Conservation (phyloP, 345 rosid species). For the Boechera divaricarpa region DNA sequence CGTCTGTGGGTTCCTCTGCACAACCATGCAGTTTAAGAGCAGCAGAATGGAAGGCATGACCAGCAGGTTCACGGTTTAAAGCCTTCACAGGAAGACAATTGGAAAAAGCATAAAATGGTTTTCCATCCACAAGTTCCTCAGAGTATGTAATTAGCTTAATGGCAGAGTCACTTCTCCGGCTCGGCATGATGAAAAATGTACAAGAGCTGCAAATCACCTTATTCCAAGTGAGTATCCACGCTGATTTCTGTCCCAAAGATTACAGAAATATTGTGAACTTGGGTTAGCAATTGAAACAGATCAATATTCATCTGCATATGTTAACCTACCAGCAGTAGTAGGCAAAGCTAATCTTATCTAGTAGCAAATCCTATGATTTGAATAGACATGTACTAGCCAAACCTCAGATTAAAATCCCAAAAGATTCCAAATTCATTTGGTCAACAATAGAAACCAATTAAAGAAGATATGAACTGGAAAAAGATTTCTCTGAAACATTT, state of each 20-base stretch:
- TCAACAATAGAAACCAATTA: conserved; percentile 6
- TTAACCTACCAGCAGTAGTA: neutral
- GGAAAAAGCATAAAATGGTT: conserved; percentile 71
- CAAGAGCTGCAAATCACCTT: conserved; percentile 22
- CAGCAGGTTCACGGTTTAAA: conserved; percentile 84
- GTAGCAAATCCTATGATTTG: neutral
- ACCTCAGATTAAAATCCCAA: conserved; percentile 4
- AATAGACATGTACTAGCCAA: conserved; percentile 7
- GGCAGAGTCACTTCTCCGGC: conserved; percentile 46
- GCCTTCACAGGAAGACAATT: conserved; percentile 89
- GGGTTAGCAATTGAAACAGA: neutral
- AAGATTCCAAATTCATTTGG: conserved; percentile 1
- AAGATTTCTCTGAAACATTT: neutral
- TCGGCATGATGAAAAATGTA: conserved; percentile 34
- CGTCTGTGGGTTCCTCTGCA: conserved; percentile 57
- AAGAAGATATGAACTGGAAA: conserved; percentile 9
- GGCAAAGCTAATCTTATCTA: conserved; percentile 1
- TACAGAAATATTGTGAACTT: conserved; percentile 13
- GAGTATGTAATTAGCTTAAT: conserved; percentile 70
- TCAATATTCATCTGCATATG: conserved; percentile 2
- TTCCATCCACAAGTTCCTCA: conserved; percentile 77
- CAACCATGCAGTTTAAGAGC: conserved; percentile 85
- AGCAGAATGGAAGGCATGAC: conserved; percentile 82
- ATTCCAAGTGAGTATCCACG: conserved; percentile 14
- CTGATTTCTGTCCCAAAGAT: conserved; percentile 29